These are phyloP conservation scores for Gastroboletus turbinatus DNA, from an alignment of 1,284 basidiomycete species.

Conservation along the genomic window DNA sequence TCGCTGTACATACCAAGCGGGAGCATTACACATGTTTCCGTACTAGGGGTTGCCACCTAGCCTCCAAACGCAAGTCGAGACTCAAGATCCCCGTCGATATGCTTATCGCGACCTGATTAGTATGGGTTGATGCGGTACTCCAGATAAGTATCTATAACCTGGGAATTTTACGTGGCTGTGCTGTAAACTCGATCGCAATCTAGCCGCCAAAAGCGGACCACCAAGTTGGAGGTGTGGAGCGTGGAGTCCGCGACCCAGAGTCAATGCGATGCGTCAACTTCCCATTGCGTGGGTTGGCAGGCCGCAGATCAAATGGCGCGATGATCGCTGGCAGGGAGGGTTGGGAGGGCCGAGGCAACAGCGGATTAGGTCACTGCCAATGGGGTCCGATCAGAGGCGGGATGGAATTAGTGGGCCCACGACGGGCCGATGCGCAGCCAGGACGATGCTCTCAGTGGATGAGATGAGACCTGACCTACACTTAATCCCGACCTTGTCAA, in stretches of 20 bases:
- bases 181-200: background rate
- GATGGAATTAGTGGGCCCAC: background rate
- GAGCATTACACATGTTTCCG: background rate
- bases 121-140: slow-evolving; percentile 2
- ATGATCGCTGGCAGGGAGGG: background rate
- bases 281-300: background rate
- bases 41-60: background rate
- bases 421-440: background rate
- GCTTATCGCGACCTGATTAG: background rate
- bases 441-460: too few species aligned
- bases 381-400: background rate
- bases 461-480: background rate
- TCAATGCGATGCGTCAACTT: background rate
- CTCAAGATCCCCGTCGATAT: slow-evolving; percentile 1
- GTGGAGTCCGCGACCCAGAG: background rate
- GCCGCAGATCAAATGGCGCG: background rate
- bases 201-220: background rate
- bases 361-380: background rate
- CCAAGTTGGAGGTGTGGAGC: slow-evolving; percentile 1
- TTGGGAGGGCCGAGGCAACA: background rate
- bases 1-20: background rate
- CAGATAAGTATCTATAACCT: background rate
- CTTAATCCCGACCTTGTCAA: background rate
- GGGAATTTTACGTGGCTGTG: too few species aligned
- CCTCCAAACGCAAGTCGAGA: too few species aligned